Conservation (phyloP, 495 filamentous ascomycete species). For the Penicillium coprophilum region DNA sequence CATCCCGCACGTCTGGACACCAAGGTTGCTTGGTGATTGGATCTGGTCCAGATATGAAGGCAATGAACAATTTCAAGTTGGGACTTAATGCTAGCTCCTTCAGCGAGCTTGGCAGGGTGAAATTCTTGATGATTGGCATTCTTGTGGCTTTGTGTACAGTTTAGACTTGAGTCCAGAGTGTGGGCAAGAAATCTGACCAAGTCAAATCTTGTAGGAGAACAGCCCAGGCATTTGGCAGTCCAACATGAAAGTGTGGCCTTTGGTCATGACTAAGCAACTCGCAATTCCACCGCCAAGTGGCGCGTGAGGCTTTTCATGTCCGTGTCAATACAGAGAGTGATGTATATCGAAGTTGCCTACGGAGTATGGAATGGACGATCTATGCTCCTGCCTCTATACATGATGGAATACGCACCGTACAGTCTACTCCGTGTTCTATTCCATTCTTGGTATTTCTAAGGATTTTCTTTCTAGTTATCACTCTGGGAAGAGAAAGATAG, state of each 20-base stretch:
- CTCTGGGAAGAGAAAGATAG: no score
- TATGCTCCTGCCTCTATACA: no score
- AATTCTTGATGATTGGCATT: conserved; percentile 33
- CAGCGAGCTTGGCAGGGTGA: conserved; percentile 23
- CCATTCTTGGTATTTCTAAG: no score
- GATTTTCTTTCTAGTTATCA: no score
- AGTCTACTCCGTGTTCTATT: no score
- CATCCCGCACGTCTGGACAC: conserved; percentile 37
- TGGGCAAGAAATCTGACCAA: background rate
- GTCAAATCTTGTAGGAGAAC: background rate
- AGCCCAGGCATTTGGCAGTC: background rate
- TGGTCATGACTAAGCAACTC: background rate
- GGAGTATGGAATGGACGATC: no score
- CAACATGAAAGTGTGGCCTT: background rate
- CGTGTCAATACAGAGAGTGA: no score
- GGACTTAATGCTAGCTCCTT: conserved; percentile 20
- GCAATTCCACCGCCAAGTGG: background rate
- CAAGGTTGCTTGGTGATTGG: conserved; percentile 30
- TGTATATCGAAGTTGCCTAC: no score
- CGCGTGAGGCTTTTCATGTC: no score
- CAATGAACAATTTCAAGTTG: conserved; percentile 27
- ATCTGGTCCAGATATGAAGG: conserved; percentile 30
- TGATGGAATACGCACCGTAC: no score
- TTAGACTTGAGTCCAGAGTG: background rate
- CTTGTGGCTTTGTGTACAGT: background rate